phyloP scores from a whole-genome alignment of 345 rosid genomes.

The Corchorus capsularis region DNA sequence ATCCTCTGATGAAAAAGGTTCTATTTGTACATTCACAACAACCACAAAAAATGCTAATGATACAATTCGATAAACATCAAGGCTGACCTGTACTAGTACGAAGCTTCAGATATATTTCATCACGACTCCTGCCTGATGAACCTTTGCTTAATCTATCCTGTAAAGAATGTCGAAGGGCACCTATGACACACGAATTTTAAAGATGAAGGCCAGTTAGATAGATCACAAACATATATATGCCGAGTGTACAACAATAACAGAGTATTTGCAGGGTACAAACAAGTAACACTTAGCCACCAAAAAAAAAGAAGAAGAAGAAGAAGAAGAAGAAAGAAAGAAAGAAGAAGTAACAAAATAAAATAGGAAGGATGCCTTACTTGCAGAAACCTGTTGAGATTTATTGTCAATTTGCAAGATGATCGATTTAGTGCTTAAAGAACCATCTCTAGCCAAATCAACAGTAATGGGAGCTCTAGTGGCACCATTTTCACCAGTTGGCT shows the following conservation, averaged over 20 bases:
- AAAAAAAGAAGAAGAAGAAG: too few species aligned
- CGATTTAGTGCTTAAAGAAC: slow-evolving; percentile 74
- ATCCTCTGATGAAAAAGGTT: background rate
- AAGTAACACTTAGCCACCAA: slow-evolving; percentile 7
- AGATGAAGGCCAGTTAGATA: slow-evolving; percentile 30
- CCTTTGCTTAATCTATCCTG: slow-evolving; percentile 93
- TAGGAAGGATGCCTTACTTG: slow-evolving; percentile 56
- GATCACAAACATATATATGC: slow-evolving; percentile 17
- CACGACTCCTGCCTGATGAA: slow-evolving; percentile 79
- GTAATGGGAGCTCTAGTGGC: slow-evolving; percentile 96
- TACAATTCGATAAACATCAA: slow-evolving; percentile 3
- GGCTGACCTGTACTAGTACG: slow-evolving; percentile 82
- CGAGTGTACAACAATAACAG: background rate
- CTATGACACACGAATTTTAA: slow-evolving; percentile 37
- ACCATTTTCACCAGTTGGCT: slow-evolving; percentile 99
- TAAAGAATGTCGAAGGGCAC: slow-evolving; percentile 88
- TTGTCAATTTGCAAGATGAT: slow-evolving; percentile 82
- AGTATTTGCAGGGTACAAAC: background rate
- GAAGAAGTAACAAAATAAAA: background rate
- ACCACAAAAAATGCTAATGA: background rate
- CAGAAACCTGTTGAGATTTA: slow-evolving; percentile 92
- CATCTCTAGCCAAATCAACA: slow-evolving; percentile 68
- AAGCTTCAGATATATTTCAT: slow-evolving; percentile 85
- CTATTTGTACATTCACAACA: background rate
- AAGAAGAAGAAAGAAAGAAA: too few species aligned